phyloP scores from a whole-genome alignment of 2,329 filamentous ascomycete species.

The Fusarium xyrophilum region DNA sequence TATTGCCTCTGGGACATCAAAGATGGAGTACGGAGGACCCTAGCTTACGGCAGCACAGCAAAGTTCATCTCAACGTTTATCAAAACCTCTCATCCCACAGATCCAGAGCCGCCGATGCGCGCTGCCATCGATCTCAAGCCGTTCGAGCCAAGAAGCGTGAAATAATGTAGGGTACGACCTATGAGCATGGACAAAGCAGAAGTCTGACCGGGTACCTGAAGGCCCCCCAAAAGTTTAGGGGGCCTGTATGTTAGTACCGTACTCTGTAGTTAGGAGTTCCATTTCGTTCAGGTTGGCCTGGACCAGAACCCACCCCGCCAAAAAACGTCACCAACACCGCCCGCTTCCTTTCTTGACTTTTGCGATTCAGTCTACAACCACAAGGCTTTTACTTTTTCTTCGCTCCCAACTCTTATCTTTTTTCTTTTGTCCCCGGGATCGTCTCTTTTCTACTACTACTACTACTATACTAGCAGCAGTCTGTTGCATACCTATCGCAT shows the following conservation, averaged over 20 bases:
- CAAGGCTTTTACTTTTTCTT: conserved; percentile 16
- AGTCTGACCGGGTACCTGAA: conserved; percentile 11
- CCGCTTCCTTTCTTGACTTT: conserved; percentile 37
- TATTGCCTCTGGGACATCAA: neutral
- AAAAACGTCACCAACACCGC: conserved; percentile 39
- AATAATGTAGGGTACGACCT: conserved; percentile 17
- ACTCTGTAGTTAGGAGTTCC: neutral
- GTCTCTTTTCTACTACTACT: neutral
- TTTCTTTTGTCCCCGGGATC: conserved; percentile 1
- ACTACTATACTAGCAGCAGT: neutral
- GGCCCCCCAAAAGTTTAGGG: neutral
- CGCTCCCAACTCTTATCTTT: conserved; percentile 2
- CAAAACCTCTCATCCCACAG: conserved; percentile 10
- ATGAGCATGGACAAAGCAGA: conserved; percentile 5
- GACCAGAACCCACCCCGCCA: conserved; percentile 29
- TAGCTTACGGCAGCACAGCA: neutral
- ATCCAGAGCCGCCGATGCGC: conserved; percentile 12
- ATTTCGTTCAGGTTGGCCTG: conserved; percentile 2
- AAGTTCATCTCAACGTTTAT: conserved; percentile 7
- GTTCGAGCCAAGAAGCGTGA: conserved; percentile 9
- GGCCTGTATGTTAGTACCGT: neutral
- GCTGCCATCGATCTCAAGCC: conserved; percentile 8
- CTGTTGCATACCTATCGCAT: neutral
- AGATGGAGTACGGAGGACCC: neutral
- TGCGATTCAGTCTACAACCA: conserved; percentile 39